Percentiles rank a stretch among this genome's conserved stretches.
These are phyloP conservation scores for Crucibulum laeve DNA, from an alignment of 768 basidiomycete genomes.

Conservation along the genomic window DNA sequence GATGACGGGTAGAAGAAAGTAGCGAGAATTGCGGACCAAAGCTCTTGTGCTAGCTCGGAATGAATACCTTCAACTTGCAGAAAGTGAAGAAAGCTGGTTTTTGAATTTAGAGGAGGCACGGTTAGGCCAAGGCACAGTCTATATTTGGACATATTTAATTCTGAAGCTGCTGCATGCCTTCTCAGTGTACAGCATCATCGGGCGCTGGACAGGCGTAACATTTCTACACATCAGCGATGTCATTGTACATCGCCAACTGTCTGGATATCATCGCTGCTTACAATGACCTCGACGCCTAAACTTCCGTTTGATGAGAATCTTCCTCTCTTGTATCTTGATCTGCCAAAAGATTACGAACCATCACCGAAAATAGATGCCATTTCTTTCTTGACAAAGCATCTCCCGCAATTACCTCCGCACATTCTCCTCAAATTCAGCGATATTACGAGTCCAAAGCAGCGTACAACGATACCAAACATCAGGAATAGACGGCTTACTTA, in stretches of 20 bases:
- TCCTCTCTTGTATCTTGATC: conserved; percentile 45
- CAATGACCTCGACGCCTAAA: background rate
- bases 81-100: too few species aligned
- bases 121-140: too few species aligned
- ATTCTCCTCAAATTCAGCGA: conserved; percentile 41
- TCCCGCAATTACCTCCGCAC: conserved; percentile 65
- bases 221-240: too few species aligned
- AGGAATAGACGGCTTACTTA: conserved; percentile 73
- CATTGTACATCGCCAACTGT: background rate
- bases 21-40: too few species aligned
- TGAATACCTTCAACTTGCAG: too few species aligned
- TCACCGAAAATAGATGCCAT: conserved; percentile 56
- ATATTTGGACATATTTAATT: too few species aligned
- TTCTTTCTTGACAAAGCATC: conserved; percentile 56
- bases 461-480: conserved; percentile 58
- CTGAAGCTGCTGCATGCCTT: too few species aligned
- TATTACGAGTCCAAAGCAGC: conserved; percentile 57
- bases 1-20: too few species aligned
- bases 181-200: too few species aligned
- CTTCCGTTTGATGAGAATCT: conserved; percentile 26
- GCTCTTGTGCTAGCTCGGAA: too few species aligned
- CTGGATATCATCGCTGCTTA: background rate
- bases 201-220: too few species aligned
- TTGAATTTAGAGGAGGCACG: too few species aligned
- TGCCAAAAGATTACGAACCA: conserved; percentile 55